A percentile compares a stretch with the other conserved stretches of the same genome.
Evolutionary conservation across 2,329 filamentous ascomycete species (phyloP).

Genomic region (Verruconis gallopava): DNA sequence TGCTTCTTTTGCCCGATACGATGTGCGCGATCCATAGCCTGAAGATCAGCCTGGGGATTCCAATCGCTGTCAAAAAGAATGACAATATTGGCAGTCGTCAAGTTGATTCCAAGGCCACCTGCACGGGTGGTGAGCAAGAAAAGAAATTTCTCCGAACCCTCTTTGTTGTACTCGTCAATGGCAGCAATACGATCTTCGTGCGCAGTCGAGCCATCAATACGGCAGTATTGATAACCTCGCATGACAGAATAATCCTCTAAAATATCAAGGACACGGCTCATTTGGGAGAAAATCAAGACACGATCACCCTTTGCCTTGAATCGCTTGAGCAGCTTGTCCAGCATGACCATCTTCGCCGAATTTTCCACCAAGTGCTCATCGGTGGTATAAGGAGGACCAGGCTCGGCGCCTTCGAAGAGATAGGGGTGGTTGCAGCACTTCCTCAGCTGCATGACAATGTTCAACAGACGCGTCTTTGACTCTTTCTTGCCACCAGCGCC

Average conservation of each 20-base stretch:
- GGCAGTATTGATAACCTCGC: conserved; percentile 86
- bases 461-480: conserved; percentile 90
- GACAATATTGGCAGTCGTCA: conserved; percentile 91
- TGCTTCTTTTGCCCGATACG: conserved; percentile 98
- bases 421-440: conserved; percentile 99
- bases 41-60: conserved; percentile 96
- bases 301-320: conserved; percentile 79
- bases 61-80: conserved; percentile 96
- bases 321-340: conserved; percentile 79
- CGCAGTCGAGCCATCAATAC: conserved; percentile 91
- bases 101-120: conserved; percentile 90
- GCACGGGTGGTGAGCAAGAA: conserved; percentile 92
- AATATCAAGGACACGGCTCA: conserved; percentile 94
- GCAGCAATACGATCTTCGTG: conserved; percentile 96
- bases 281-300: conserved; percentile 98
- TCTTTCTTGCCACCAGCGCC: conserved; percentile 92
- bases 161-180: conserved; percentile 97
- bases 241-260: conserved; percentile 98
- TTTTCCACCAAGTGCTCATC: conserved; percentile 93
- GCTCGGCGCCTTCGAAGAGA: conserved; percentile 92
- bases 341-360: conserved; percentile 91
- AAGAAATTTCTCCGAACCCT: conserved; percentile 88
- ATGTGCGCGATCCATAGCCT: conserved; percentile 97
- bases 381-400: conserved; percentile 92
- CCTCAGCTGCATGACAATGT: conserved; percentile 98